Base-by-base conservation (phyloP, 805 yeast genomes). In the Lachancea cidri region DNA sequence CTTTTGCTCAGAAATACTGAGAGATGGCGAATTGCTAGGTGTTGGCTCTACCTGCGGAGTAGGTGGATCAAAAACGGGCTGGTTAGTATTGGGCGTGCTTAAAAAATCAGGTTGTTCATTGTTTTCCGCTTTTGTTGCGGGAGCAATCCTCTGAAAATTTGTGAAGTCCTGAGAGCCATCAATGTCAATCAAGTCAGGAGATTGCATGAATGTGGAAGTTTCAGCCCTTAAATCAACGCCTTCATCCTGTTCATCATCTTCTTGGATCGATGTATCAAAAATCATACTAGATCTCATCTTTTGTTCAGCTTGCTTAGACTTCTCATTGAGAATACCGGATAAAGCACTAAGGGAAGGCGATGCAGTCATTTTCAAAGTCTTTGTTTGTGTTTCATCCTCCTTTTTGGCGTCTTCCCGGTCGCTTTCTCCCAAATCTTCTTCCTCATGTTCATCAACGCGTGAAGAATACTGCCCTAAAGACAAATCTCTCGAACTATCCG, bases 331-430 rank as follows among this genome's bases (percentile, higher is more conserved):
- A 18, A 68, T 60, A 29, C 62, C 61, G 1, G 72, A 71, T n/a
- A 70, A 45, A 0, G 72, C 73, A 43, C 70, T 63, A 29, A 70
- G 52, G 0, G 72, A 67, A 3, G 74, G 74, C 2, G 73, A 68
- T 17, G 68, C 58, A 3, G 71, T 65, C 63, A 69, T 66, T 30
- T 63, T 62, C 15, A 62, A 52, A 6, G 39, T 32, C 27, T 41
- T 35, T 13, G 44, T 41, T 19, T 35, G 38, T 15, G 39, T 32
- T 32, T 35, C 41, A 8, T 34, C 33, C 8, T 33, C 39, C 14
- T 36, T 34, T 3, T 38, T 15, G 19, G 22, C 39, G 15, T 24
- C 29, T 11, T 29, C 4, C n/a, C 18, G 11, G 9, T 6, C 30
- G 36, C 8, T 30, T 13, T 35, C 27, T 4, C 24, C 30, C 4